A percentile compares a stretch with the other conserved stretches of the same genome.
phyloP scores from a whole-genome alignment of 495 filamentous ascomycete genomes.

The Pseudoneurospora amorphoporcata region DNA sequence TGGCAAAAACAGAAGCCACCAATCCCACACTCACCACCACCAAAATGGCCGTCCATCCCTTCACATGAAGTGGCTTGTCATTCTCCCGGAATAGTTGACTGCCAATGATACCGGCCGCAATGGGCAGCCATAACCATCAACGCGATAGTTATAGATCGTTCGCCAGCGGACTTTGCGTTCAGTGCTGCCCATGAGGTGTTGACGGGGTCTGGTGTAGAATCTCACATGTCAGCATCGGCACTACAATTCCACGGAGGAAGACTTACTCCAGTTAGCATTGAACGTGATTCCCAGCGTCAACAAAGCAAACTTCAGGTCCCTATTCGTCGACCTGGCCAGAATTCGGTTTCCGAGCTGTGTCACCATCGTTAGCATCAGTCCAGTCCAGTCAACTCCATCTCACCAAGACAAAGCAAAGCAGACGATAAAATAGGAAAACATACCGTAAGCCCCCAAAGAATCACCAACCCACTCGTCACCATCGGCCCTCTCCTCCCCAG shows the following conservation, averaged over 20 bases:
- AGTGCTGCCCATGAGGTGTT: constrained; percentile 31
- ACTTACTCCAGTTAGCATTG: constrained; percentile 43
- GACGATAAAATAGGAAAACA: constrained; percentile 10
- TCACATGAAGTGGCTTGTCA: constrained; percentile 40
- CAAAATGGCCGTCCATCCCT: constrained; percentile 18
- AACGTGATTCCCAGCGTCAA: constrained; percentile 39
- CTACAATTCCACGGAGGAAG: constrained; percentile 27
- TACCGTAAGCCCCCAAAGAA: constrained; percentile 19
- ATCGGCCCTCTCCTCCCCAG: constrained; percentile 9
- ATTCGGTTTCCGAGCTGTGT: constrained; percentile 18
- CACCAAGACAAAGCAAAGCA: background rate
- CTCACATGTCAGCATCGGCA: constrained; percentile 45
- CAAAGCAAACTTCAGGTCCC: constrained; percentile 30
- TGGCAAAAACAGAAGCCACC: constrained; percentile 11
- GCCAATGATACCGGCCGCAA: constrained; percentile 39
- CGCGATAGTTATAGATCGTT: constrained; percentile 30
- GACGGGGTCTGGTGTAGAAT: constrained; percentile 32
- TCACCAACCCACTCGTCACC: constrained; percentile 13
- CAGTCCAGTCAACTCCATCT: too few species aligned
- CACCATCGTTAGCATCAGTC: background rate
- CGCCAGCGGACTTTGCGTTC: constrained; percentile 22
- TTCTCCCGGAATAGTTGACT: constrained; percentile 43
- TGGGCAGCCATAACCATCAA: constrained; percentile 48
- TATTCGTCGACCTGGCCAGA: constrained; percentile 36
- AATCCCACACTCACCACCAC: constrained; percentile 7